These are phyloP conservation scores for Diaporthe vaccinii DNA, from an alignment of 2,329 filamentous ascomycete genomes.

Conservation along the genomic window DNA sequence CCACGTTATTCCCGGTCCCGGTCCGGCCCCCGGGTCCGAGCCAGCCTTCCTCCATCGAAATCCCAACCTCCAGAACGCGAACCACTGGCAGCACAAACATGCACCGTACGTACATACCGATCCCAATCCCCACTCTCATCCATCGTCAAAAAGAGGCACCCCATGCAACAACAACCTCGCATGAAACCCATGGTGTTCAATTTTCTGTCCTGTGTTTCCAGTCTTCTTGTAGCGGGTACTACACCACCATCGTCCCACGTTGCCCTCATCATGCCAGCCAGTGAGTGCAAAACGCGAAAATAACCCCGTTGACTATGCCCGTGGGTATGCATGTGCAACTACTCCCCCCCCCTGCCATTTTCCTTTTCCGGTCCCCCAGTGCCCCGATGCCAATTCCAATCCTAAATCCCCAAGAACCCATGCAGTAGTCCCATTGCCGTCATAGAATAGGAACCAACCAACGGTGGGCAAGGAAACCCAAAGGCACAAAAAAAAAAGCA, in stretches of 20 bases:
- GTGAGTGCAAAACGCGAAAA: neutral
- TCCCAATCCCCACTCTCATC: no score
- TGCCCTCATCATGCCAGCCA: neutral
- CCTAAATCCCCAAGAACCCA: neutral
- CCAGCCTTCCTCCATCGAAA: neutral
- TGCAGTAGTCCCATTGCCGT: neutral
- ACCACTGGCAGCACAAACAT: neutral
- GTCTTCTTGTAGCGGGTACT: neutral
- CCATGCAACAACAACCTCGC: no score
- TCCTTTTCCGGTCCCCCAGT: neutral
- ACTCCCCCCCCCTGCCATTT: neutral
- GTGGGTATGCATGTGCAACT: neutral
- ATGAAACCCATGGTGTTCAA: neutral
- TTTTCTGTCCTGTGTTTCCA: neutral
- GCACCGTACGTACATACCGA: neutral
- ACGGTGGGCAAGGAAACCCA: neutral
- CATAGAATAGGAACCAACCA: neutral
- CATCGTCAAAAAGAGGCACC: no score
- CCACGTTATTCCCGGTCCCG: neutral
- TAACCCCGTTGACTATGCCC: neutral
- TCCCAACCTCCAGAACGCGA: neutral
- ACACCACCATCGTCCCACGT: no score
- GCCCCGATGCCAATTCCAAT: no score
- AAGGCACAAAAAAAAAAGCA: neutral
- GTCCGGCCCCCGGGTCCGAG: neutral